These are phyloP conservation scores for Gnaphalium uliginosum DNA, from an alignment of 129 eudicot species.

Conservation along the genomic window DNA sequence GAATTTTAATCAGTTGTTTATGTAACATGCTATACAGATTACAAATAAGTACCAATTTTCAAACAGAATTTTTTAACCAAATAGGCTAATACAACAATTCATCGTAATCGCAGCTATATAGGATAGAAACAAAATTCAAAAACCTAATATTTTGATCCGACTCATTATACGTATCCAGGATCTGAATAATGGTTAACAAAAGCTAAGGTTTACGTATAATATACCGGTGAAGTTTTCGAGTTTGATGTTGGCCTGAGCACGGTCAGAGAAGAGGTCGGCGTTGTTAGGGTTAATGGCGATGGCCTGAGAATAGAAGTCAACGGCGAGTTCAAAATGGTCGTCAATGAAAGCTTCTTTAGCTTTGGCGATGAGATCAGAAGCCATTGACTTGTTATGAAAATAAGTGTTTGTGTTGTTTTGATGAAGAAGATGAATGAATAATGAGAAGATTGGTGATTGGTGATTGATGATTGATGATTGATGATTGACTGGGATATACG, in stretches of 20 bases:
- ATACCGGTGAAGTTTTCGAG: conserved; percentile 80
- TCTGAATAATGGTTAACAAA: neutral
- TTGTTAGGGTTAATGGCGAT: conserved; percentile 54
- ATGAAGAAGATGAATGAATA: neutral
- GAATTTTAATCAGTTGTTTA: too few relatives aligned
- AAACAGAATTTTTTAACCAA: neutral
- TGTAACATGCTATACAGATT: too few relatives aligned
- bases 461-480: too few relatives aligned
- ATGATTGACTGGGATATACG: too few relatives aligned
- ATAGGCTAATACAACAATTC: neutral
- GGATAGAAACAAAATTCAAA: neutral
- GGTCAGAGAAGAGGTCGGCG: conserved; percentile 73
- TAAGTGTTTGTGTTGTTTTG: neutral
- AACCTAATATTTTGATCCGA: neutral
- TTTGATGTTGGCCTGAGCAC: conserved; percentile 92
- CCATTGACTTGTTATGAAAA: conserved; percentile 37
- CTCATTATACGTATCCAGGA: neutral
- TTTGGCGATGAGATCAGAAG: conserved; percentile 69
- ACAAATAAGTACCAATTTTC: too few relatives aligned
- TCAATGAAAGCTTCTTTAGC: conserved; percentile 94
- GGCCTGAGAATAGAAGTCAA: conserved; percentile 91
- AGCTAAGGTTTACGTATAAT: neutral
- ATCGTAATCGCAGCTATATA: neutral
- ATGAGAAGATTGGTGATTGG: neutral
- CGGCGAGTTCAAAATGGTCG: conserved; percentile 91